Percentiles rank a stretch among this genome's conserved stretches.
Evolutionary conservation across 1,284 basidiomycete species (phyloP).

Genomic region (Thecaphora thlaspeos): DNA sequence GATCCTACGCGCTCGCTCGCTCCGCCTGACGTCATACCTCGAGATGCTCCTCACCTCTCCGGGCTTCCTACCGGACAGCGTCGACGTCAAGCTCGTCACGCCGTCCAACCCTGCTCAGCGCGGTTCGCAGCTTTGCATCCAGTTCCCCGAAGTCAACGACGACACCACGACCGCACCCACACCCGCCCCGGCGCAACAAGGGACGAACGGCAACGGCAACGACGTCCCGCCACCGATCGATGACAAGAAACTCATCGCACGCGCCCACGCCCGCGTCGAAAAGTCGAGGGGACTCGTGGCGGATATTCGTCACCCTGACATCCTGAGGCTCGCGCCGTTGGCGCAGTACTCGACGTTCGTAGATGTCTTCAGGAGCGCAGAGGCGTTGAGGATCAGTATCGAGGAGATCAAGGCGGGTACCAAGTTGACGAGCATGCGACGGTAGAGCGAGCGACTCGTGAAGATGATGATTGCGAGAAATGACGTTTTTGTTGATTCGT

Average conservation of each 20-base stretch:
- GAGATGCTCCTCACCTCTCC: slow-evolving; percentile 36
- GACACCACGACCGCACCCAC: slow-evolving; percentile 1
- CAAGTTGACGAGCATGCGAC: no score
- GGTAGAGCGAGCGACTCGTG: no score
- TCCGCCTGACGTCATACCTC: slow-evolving; percentile 49
- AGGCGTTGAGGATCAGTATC: slow-evolving; percentile 32
- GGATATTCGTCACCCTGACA: slow-evolving; percentile 50
- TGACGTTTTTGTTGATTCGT: no score
- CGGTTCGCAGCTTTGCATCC: slow-evolving; percentile 49
- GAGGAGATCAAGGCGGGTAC: slow-evolving; percentile 20
- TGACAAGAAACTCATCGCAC: slow-evolving; percentile 30
- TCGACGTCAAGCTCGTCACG: slow-evolving; percentile 41
- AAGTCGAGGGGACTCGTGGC: slow-evolving; percentile 41
- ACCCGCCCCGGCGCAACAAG: background rate
- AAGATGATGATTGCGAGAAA: no score
- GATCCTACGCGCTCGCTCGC: slow-evolving; percentile 31
- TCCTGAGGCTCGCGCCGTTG: slow-evolving; percentile 51
- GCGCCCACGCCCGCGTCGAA: slow-evolving; percentile 40
- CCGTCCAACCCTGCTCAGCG: slow-evolving; percentile 42
- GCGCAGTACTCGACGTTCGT: slow-evolving; percentile 47
- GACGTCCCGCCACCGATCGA: slow-evolving; percentile 44
- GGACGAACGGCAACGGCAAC: slow-evolving; percentile 7
- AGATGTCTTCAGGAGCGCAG: slow-evolving; percentile 49
- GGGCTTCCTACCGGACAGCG: slow-evolving; percentile 36
- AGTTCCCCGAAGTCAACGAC: slow-evolving; percentile 22